phyloP scores from a whole-genome alignment of 192 early-diverging fungal genomes.

The Chytriomyces sp. region DNA sequence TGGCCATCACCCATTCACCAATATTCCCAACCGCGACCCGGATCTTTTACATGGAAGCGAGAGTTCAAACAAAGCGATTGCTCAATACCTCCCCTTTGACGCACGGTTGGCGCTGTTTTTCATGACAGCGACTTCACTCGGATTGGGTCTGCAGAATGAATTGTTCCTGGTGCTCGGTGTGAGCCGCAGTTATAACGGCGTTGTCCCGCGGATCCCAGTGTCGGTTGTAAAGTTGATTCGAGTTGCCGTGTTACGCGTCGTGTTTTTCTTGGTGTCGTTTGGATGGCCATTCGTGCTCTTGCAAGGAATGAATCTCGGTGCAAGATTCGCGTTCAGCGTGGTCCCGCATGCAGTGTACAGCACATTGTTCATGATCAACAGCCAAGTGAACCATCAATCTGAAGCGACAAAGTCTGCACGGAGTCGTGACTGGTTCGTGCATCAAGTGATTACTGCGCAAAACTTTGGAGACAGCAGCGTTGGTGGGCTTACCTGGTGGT shows the following conservation, averaged over 20 bases:
- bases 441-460: slow-evolving; percentile 30
- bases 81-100: background rate
- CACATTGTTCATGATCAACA: slow-evolving; percentile 32
- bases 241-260: background rate
- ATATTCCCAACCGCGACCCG: slow-evolving; percentile 11
- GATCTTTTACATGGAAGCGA: slow-evolving; percentile 29
- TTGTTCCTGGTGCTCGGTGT: background rate
- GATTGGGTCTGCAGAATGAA: slow-evolving; percentile 9
- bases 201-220: slow-evolving; percentile 9
- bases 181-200: slow-evolving; percentile 1
- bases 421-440: slow-evolving; percentile 14
- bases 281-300: slow-evolving; percentile 1
- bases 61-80: background rate
- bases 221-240: background rate
- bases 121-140: slow-evolving; percentile 7
- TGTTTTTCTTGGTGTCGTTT: slow-evolving; percentile 1
- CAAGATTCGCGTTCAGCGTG: slow-evolving; percentile 1
- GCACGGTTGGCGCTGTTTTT: background rate
- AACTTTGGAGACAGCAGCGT: slow-evolving; percentile 20
- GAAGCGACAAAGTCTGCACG: background rate
- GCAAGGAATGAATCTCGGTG: background rate
- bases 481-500: slow-evolving; percentile 7
- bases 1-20: slow-evolving; percentile 23
- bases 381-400: slow-evolving; percentile 28
- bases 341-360: slow-evolving; percentile 7